These are phyloP conservation scores for Alternaria sp. DNA, from an alignment of 2,329 filamentous ascomycete genomes.

Conservation along the genomic window DNA sequence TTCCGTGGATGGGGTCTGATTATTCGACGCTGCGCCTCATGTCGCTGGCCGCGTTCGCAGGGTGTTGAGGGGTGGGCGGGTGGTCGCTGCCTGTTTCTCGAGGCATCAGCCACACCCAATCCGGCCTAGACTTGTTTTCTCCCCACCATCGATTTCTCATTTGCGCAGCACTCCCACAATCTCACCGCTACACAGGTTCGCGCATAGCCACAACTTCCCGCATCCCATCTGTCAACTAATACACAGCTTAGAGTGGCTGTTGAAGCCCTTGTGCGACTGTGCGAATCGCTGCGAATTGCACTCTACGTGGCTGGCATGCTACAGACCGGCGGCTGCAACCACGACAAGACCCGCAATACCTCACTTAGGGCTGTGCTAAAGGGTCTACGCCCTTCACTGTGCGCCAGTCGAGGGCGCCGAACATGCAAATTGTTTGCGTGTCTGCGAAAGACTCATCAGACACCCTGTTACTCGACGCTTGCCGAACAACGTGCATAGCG, in stretches of 20 bases:
- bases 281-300: constrained; percentile 4
- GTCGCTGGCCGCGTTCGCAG: constrained; percentile 25
- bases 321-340: constrained; percentile 15
- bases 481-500: constrained; percentile 25
- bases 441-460: constrained; percentile 27
- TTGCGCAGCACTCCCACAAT: constrained; percentile 26
- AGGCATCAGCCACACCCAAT: constrained; percentile 25
- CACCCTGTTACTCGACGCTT: constrained; percentile 17
- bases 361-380: constrained; percentile 5
- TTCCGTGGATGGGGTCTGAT: constrained; percentile 4
- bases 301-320: constrained; percentile 2
- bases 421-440: constrained; percentile 11
- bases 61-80: constrained; percentile 12
- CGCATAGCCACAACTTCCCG: constrained; percentile 32
- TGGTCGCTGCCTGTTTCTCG: constrained; percentile 26
- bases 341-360: background rate
- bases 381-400: constrained; percentile 15
- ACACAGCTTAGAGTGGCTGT: constrained; percentile 20
- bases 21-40: constrained; percentile 27
- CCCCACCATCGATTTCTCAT: constrained; percentile 17
- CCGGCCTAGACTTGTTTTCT: constrained; percentile 9
- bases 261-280: constrained; percentile 9
- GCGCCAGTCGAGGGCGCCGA: constrained; percentile 11
- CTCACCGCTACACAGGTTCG: constrained; percentile 28
- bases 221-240: constrained; percentile 10